A percentile compares a stretch with the other conserved stretches of the same genome.
Conservation (phyloP, 768 basidiomycete genomes). For the Tubosaeta brunneosetosa region DNA sequence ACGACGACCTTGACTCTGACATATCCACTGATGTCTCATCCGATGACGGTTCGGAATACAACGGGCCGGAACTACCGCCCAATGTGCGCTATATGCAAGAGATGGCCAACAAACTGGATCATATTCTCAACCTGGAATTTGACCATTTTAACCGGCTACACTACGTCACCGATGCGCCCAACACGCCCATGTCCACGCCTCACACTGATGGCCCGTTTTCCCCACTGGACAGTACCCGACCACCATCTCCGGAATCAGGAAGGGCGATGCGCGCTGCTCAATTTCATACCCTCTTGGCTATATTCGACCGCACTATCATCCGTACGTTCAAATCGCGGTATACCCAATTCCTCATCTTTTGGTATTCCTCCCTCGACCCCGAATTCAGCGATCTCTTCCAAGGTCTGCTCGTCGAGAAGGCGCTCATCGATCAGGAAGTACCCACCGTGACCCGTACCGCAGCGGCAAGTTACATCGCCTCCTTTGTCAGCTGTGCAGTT, state of each 20-base stretch:
- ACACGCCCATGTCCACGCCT: constrained; percentile 9
- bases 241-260: constrained; percentile 30
- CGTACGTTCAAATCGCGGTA: constrained; percentile 96
- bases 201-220: constrained; percentile 8
- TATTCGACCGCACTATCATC: constrained; percentile 91
- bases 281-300: constrained; percentile 84
- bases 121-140: constrained; percentile 79
- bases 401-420: constrained; percentile 89
- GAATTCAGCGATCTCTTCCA: constrained; percentile 91
- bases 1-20: constrained; percentile 45
- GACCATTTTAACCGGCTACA: constrained; percentile 68
- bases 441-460: constrained; percentile 83
- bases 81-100: constrained; percentile 69
- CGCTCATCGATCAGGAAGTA: constrained; percentile 55
- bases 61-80: constrained; percentile 33
- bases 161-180: constrained; percentile 20
- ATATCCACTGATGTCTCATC: constrained; percentile 75
- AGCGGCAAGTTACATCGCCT: constrained; percentile 90
- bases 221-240: constrained; percentile 19
- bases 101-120: constrained; percentile 91
- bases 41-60: constrained; percentile 51
- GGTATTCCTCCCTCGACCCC: constrained; percentile 85
- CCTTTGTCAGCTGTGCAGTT: constrained; percentile 90
- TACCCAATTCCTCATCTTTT: constrained; percentile 95
- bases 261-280: constrained; percentile 50